These are phyloP conservation scores for Sungouiozyma ichnusensis DNA, from an alignment of 805 yeast genomes.

Conservation along the genomic window DNA sequence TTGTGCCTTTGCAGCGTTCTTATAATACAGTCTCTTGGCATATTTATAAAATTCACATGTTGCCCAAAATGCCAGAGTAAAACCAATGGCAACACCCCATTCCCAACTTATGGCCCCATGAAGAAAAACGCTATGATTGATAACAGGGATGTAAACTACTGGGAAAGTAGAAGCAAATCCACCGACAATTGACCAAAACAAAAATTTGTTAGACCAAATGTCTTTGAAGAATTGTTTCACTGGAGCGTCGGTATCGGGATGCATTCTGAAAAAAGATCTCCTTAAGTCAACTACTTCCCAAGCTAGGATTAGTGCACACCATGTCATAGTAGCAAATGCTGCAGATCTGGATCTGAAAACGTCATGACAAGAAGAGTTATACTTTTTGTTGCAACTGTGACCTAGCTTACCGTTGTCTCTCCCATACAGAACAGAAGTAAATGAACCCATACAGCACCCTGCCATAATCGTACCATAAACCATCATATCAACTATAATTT, in stretches of 20 bases:
- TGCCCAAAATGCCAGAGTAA: slow-evolving; percentile 44
- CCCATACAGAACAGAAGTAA: slow-evolving; percentile 57
- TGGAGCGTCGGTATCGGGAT: slow-evolving; percentile 52
- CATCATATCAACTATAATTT: slow-evolving; percentile 57
- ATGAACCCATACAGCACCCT: slow-evolving; percentile 52
- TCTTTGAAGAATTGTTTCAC: slow-evolving; percentile 51
- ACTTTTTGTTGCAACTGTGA: slow-evolving; percentile 44
- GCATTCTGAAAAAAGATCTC: slow-evolving; percentile 60
- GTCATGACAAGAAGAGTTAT: slow-evolving; percentile 38
- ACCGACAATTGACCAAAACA: slow-evolving; percentile 69
- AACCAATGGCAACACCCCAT: slow-evolving; percentile 67
- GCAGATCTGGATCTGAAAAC: slow-evolving; percentile 72
- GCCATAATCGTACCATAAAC: slow-evolving; percentile 72
- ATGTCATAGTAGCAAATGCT: slow-evolving; percentile 72
- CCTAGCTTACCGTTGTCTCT: slow-evolving; percentile 60
- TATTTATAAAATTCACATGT: slow-evolving; percentile 62
- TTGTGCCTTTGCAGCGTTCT: slow-evolving; percentile 33
- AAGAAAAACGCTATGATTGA: slow-evolving; percentile 62
- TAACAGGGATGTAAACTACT: slow-evolving; percentile 80
- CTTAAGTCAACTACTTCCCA: slow-evolving; percentile 76
- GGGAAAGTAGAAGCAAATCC: slow-evolving; percentile 72
- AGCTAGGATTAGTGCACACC: slow-evolving; percentile 73
- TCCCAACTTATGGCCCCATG: slow-evolving; percentile 65
- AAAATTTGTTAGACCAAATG: slow-evolving; percentile 62
- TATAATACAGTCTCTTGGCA: slow-evolving; percentile 46